Conservation (phyloP, 2,329 filamentous ascomycete species). For the Scytalidium lignicola region DNA sequence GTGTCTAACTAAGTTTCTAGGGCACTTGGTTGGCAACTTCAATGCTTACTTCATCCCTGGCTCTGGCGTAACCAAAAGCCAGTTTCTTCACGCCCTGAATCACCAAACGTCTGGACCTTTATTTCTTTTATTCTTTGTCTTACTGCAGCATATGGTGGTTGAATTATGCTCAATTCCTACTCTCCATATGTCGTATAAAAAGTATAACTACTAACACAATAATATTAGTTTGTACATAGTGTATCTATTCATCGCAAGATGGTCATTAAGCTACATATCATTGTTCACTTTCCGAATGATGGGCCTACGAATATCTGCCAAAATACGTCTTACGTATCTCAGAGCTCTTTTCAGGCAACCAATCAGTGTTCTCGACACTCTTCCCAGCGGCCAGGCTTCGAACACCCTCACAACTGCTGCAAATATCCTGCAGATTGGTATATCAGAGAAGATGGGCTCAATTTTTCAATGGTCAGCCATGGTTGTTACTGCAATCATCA, state of each 20-base stretch:
- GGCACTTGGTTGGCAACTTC: conserved; percentile 44
- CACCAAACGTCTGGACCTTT: conserved; percentile 35
- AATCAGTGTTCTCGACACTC: conserved; percentile 62
- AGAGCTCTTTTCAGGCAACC: conserved; percentile 58
- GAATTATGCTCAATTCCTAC: background rate
- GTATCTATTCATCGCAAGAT: conserved; percentile 63
- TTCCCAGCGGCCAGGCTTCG: conserved; percentile 40
- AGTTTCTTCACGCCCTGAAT: conserved; percentile 40
- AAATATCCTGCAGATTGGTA: conserved; percentile 59
- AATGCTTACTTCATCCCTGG: conserved; percentile 32
- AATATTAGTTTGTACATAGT: conserved; percentile 58
- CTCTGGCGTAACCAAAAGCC: conserved; percentile 27
- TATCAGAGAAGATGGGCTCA: conserved; percentile 57
- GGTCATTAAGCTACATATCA: conserved; percentile 57
- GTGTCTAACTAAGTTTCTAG: conserved; percentile 18
- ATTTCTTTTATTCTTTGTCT: background rate
- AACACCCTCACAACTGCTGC: conserved; percentile 56
- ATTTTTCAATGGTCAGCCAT: conserved; percentile 52
- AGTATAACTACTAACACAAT: background rate
- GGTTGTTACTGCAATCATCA: conserved; percentile 46
- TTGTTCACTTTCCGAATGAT: conserved; percentile 58
- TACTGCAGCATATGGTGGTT: background rate
- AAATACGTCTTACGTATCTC: conserved; percentile 60
- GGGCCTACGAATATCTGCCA: conserved; percentile 56
- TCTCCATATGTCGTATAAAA: background rate